Evolutionary conservation across 495 filamentous ascomycete genomes (phyloP).

Genomic region (Talaromyces proteolyticus): DNA sequence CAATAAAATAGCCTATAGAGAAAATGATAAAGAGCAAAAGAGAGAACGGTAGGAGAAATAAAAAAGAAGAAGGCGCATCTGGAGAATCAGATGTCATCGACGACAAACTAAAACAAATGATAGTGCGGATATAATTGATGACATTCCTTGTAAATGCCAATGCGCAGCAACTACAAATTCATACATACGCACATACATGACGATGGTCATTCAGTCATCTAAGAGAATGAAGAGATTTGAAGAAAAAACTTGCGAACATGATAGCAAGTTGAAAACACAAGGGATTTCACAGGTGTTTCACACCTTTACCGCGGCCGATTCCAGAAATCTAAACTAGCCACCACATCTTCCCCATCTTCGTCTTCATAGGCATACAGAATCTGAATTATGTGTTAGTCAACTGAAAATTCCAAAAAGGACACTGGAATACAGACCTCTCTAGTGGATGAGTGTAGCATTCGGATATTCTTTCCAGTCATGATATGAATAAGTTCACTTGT

Average conservation of each 20-base stretch:
- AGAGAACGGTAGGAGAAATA: conserved; percentile 15
- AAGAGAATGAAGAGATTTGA: neutral
- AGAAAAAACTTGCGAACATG: neutral
- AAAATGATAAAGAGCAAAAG: conserved; percentile 9
- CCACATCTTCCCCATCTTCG: conserved; percentile 84
- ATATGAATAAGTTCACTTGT: conserved; percentile 87
- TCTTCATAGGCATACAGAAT: conserved; percentile 97
- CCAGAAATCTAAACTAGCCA: conserved; percentile 98
- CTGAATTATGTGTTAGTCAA: conserved; percentile 30
- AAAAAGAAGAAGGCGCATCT: conserved; percentile 14
- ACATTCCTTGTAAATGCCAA: neutral
- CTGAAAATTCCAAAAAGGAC: neutral
- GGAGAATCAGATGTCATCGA: no score
- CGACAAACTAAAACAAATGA: conserved; percentile 15
- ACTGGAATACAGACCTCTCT: conserved; percentile 69
- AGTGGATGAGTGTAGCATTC: conserved; percentile 94
- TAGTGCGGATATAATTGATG: conserved; percentile 8
- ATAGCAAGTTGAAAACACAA: neutral
- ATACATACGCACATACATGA: neutral
- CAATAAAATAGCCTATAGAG: no score
- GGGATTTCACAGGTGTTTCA: neutral
- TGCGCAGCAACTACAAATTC: neutral
- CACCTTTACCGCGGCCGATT: conserved; percentile 44
- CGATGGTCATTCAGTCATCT: neutral
- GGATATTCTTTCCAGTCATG: conserved; percentile 88